These are phyloP conservation scores for Hypsizygus marmoreus DNA, from an alignment of 768 basidiomycete species.

Conservation along the genomic window DNA sequence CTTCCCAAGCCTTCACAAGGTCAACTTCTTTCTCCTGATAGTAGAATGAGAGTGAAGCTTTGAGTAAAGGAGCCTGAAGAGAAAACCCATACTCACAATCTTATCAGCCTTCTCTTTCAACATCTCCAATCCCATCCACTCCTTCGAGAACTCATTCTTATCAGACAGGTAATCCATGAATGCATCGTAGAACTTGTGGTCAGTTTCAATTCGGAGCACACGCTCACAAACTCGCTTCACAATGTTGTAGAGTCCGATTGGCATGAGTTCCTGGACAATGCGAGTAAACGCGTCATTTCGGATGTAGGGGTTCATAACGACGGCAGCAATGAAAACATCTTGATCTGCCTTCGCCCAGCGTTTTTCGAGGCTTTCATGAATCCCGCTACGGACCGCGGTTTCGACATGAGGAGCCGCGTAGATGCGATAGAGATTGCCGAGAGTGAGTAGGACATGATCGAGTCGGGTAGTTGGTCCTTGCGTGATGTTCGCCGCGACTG, in stretches of 20 bases:
- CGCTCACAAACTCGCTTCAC: too few species aligned
- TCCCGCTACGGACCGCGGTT: slow-evolving; percentile 4
- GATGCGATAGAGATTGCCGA: slow-evolving; percentile 23
- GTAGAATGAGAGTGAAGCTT: neutral
- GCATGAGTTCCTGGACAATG: too few species aligned
- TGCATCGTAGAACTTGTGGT: too few species aligned
- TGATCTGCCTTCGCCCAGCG: slow-evolving; percentile 36
- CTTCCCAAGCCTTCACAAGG: slow-evolving; percentile 20
- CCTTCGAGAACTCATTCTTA: slow-evolving; percentile 7
- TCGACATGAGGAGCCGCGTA: slow-evolving; percentile 15
- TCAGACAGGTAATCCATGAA: slow-evolving; percentile 13
- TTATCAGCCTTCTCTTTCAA: slow-evolving; percentile 2
- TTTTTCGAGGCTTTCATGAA: slow-evolving; percentile 31
- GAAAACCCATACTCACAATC: neutral
- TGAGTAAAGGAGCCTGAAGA: too few species aligned
- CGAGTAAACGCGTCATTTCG: too few species aligned
- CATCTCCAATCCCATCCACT: slow-evolving; percentile 3
- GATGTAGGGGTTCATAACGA: too few species aligned
- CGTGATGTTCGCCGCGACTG: slow-evolving; percentile 25
- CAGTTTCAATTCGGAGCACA: too few species aligned
- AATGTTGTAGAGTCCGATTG: too few species aligned
- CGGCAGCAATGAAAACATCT: slow-evolving; percentile 35
- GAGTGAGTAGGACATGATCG: slow-evolving; percentile 24
- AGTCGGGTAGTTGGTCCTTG: slow-evolving; percentile 23
- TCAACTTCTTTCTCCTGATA: slow-evolving; percentile 13